Evolutionary conservation across 2,329 filamentous ascomycete species (phyloP).

Genomic region (Claviceps fusiformis): DNA sequence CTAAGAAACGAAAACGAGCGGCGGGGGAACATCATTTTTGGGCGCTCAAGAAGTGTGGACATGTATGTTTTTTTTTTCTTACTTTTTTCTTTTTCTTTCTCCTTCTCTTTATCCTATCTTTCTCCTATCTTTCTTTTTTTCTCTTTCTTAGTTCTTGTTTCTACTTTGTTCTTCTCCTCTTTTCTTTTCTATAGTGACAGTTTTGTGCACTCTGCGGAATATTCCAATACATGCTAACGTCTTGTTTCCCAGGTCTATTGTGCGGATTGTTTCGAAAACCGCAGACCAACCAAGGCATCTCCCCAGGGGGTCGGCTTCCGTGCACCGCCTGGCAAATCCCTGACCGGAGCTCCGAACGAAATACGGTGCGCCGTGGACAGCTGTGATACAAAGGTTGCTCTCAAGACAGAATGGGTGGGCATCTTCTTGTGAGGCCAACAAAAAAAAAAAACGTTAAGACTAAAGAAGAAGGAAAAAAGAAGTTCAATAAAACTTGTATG

Average conservation of each 20-base stretch:
- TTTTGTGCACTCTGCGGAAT: background rate
- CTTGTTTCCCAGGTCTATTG: conserved; percentile 43
- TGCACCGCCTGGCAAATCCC: conserved; percentile 15
- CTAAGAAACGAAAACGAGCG: conserved; percentile 31
- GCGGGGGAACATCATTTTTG: conserved; percentile 73
- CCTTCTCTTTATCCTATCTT: too few relatives aligned
- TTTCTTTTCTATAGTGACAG: background rate
- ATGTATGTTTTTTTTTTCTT: conserved; percentile 49
- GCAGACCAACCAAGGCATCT: conserved; percentile 25
- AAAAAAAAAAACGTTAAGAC: background rate
- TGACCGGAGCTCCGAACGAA: conserved; percentile 16
- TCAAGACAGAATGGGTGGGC: conserved; percentile 47
- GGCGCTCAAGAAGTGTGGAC: conserved; percentile 81
- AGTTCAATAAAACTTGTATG: background rate
- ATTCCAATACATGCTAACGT: background rate
- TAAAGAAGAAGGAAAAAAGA: background rate
- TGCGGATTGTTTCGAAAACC: conserved; percentile 45
- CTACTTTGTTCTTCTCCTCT: too few relatives aligned
- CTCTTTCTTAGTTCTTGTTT: background rate
- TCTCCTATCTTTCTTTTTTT: too few relatives aligned
- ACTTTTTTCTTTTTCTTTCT: background rate
- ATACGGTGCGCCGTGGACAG: conserved; percentile 42
- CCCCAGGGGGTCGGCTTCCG: conserved; percentile 26
- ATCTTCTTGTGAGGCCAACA: conserved; percentile 33
- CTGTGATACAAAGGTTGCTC: conserved; percentile 38